A percentile compares a stretch with the other conserved stretches of the same genome.
Conservation (phyloP, 1,139 yeast species). For the Blastobotrys aristatus region DNA sequence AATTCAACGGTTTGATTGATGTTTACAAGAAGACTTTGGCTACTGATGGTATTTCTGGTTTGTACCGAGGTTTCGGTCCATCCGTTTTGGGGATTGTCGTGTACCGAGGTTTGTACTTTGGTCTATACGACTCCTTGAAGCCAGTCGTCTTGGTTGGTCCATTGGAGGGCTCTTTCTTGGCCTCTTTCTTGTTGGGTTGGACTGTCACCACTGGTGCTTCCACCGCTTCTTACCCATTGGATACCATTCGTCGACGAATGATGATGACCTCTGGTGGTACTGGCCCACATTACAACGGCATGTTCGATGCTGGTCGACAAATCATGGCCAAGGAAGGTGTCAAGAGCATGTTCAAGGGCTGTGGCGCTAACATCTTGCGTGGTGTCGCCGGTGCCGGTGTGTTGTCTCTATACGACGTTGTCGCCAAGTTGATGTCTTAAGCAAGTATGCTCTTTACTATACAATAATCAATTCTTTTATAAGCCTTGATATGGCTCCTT, state of each 20-base stretch:
- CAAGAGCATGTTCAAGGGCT: slow-evolving; percentile 72
- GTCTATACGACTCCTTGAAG: slow-evolving; percentile 74
- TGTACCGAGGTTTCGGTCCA: slow-evolving; percentile 81
- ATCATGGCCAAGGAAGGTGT: slow-evolving; percentile 72
- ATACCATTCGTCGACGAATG: slow-evolving; percentile 72
- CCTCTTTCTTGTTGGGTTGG: slow-evolving; percentile 77
- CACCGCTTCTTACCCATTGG: slow-evolving; percentile 76
- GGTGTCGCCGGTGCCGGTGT: slow-evolving; percentile 90
- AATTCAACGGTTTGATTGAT: slow-evolving; percentile 72
- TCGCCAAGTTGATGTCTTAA: slow-evolving; percentile 4
- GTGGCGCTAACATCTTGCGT: slow-evolving; percentile 83
- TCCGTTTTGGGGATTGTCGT: slow-evolving; percentile 76
- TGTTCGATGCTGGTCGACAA: slow-evolving; percentile 66
- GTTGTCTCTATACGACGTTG: slow-evolving; percentile 42
- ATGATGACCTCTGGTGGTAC: slow-evolving; percentile 86
- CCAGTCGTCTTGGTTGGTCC: slow-evolving; percentile 70
- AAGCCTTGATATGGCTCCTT: too few species aligned
- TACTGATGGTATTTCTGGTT: slow-evolving; percentile 73
- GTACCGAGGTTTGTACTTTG: slow-evolving; percentile 81
- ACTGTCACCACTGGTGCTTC: slow-evolving; percentile 74
- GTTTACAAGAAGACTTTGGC: slow-evolving; percentile 74
- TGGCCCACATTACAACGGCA: slow-evolving; percentile 71
- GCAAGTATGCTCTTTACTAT: not conserved
- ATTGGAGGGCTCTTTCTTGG: slow-evolving; percentile 64
- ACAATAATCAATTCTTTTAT: not conserved